These are phyloP conservation scores for Pouteria glomerata DNA, from an alignment of 148 eudicot genomes.

Conservation along the genomic window DNA sequence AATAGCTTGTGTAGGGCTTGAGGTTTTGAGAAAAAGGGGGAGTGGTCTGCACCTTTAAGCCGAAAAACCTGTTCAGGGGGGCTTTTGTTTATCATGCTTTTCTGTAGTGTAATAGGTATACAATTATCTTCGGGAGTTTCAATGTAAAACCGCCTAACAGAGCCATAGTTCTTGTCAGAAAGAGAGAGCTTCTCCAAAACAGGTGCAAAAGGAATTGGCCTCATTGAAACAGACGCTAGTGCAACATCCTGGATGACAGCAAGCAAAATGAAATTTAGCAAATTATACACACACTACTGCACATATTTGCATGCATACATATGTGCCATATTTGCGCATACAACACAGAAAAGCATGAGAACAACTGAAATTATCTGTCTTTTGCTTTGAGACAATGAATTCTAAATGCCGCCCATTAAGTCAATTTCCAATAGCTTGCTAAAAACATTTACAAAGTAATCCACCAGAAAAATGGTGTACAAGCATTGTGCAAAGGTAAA, in stretches of 20 bases:
- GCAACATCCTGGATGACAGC: constrained; percentile 63
- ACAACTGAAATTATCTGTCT: no score
- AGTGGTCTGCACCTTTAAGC: constrained; percentile 87
- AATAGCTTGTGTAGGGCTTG: constrained; percentile 75
- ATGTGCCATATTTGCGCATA: not conserved
- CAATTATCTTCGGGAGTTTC: constrained; percentile 76
- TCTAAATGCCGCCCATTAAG: no score
- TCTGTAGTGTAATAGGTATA: constrained; percentile 51
- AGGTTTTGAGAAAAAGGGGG: constrained; percentile 95
- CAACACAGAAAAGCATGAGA: not conserved
- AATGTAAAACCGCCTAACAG: constrained; percentile 72
- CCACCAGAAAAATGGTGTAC: no score
- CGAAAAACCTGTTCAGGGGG: constrained; percentile 79
- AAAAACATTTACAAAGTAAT: not conserved
- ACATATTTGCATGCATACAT: not conserved
- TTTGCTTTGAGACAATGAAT: no score
- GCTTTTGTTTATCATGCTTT: constrained; percentile 46
- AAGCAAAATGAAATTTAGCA: constrained; percentile 3
- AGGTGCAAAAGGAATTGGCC: constrained; percentile 82
- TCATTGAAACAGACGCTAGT: constrained; percentile 85
- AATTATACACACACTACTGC: not conserved
- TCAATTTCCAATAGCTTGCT: not conserved
- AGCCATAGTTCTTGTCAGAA: constrained; percentile 52
- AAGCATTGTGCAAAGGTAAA: no score
- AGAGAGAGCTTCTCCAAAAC: constrained; percentile 75